A percentile compares a stretch with the other conserved stretches of the same genome.
phyloP scores from a whole-genome alignment of 495 filamentous ascomycete species.

The Penicillium daleae region DNA sequence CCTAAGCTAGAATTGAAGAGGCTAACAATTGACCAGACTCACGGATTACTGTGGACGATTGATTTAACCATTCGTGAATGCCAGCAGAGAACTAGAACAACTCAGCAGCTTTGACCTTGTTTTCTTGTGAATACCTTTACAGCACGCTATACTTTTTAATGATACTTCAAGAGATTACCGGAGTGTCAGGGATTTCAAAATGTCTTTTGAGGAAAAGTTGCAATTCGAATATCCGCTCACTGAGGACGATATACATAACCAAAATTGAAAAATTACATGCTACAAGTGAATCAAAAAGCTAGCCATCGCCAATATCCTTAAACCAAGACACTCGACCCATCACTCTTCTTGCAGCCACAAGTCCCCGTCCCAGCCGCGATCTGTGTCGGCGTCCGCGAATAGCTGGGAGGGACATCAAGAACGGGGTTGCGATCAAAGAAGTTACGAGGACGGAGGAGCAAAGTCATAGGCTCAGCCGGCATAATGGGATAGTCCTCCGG shows the following conservation, averaged over 20 bases:
- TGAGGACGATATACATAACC: not conserved
- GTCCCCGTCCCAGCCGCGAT: slow-evolving; percentile 53
- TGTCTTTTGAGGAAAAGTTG: too few species aligned
- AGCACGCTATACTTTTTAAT: too few species aligned
- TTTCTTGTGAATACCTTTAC: too few species aligned
- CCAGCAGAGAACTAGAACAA: too few species aligned
- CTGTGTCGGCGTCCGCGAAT: slow-evolving; percentile 72
- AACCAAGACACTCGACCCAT: slow-evolving; percentile 49
- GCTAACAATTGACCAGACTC: not conserved
- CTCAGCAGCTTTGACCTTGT: too few species aligned
- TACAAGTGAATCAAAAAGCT: too few species aligned
- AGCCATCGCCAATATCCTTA: not conserved
- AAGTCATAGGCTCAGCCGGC: slow-evolving; percentile 87
- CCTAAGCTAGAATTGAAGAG: not conserved
- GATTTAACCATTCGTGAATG: too few species aligned
- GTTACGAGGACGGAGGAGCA: slow-evolving; percentile 81
- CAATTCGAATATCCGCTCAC: not conserved
- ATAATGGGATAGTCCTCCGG: slow-evolving; percentile 96
- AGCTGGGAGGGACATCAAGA: slow-evolving; percentile 85
- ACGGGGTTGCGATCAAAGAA: slow-evolving; percentile 88
- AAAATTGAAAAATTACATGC: not conserved
- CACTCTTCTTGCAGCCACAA: slow-evolving; percentile 47
- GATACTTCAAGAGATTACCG: too few species aligned
- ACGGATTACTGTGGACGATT: not conserved
- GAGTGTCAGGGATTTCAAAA: too few species aligned